phyloP scores from a whole-genome alignment of 2,329 filamentous ascomycete species.

The Fusarium lateritium region DNA sequence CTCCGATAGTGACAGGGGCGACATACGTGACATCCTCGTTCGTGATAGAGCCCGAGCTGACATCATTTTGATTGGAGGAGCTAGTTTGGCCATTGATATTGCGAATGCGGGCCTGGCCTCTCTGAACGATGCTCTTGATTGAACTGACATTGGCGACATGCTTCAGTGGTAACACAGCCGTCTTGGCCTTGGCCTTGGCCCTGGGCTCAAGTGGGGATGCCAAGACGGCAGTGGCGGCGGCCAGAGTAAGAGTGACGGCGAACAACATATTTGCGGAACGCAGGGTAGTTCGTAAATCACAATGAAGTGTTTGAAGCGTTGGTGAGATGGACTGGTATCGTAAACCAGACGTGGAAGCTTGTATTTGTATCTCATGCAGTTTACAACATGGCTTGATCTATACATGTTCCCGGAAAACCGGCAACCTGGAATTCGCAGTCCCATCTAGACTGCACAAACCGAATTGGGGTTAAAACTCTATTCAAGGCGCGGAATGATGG shows the following conservation, averaged over 20 bases:
- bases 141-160: not conserved
- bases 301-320: too few species aligned
- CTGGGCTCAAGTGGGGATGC: not conserved
- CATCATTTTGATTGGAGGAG: rapidly evolving
- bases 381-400: too few species aligned
- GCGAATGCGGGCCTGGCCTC: not conserved
- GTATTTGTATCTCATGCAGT: too few species aligned
- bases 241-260: not conserved
- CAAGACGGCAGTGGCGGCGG: not conserved
- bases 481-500: too few species aligned
- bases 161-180: not conserved
- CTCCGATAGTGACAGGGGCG: not conserved
- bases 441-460: too few species aligned
- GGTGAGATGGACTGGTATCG: too few species aligned
- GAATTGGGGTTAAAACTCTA: too few species aligned
- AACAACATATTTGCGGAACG: not conserved
- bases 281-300: too few species aligned
- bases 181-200: not conserved
- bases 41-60: not conserved
- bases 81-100: not conserved
- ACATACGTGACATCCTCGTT: constrained; percentile 1
- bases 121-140: not conserved
- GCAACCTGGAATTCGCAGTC: not conserved
- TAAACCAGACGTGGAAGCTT: too few species aligned
- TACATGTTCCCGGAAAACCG: constrained; percentile 2